These are phyloP conservation scores for Cardiospermum halicacabum DNA, from an alignment of 345 rosid genomes.

Conservation along the genomic window DNA sequence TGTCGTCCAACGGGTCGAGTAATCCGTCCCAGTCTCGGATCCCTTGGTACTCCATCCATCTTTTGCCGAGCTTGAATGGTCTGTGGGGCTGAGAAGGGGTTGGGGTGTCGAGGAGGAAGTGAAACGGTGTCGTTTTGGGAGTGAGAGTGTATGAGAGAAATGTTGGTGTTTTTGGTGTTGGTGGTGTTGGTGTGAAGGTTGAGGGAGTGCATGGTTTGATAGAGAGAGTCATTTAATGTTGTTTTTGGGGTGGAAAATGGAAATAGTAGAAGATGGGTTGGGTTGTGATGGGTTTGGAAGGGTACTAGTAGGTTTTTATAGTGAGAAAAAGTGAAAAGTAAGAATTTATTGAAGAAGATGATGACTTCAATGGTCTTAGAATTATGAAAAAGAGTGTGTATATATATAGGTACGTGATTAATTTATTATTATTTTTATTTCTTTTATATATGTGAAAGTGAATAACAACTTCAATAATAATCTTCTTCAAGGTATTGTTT, in stretches of 20 bases:
- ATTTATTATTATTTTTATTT: neutral
- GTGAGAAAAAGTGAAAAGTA: slow-evolving; percentile 1
- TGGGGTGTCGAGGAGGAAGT: slow-evolving; percentile 24
- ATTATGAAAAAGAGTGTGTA: neutral
- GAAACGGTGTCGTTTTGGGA: slow-evolving; percentile 29
- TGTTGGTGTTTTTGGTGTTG: neutral
- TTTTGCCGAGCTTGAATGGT: slow-evolving; percentile 22
- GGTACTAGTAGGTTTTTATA: slow-evolving; percentile 22
- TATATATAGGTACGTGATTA: no score
- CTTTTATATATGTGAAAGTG: neutral
- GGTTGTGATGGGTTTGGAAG: no score
- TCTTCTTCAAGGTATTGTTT: no score
- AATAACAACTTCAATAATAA: neutral
- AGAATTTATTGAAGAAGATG: neutral
- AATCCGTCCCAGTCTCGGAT: slow-evolving; percentile 55
- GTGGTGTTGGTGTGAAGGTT: neutral
- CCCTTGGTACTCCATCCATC: slow-evolving; percentile 68
- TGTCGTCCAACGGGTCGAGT: slow-evolving; percentile 83
- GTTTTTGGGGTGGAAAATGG: no score
- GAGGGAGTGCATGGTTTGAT: slow-evolving; percentile 23
- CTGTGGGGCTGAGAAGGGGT: neutral
- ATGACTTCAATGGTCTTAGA: neutral
- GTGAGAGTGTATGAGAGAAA: slow-evolving; percentile 11
- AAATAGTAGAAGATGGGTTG: no score
- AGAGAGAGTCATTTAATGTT: slow-evolving; percentile 19